Evolutionary conservation across 768 basidiomycete species (phyloP), one percentile per base, ranked within the genome.

Genomic region (Nidula microcarpa): DNA sequence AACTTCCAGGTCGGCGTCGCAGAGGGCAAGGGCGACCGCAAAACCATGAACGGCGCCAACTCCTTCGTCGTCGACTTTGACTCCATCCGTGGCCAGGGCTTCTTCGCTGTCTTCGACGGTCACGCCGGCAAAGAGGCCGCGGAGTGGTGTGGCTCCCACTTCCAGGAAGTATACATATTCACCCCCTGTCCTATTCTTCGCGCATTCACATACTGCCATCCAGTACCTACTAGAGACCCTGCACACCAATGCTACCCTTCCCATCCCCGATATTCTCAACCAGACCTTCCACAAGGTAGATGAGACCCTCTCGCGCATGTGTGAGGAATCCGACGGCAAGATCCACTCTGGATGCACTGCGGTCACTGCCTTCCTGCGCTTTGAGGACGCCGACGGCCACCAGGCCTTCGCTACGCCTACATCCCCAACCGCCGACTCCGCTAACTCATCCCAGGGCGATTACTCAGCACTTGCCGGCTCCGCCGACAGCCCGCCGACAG

Each of bases 51-150:
- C 70, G 97, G 98, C 67, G 85, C 93, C 6, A 94, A 98, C 68
- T 93, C 94, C 18, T 97, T 98, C 63, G 86, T 98, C 54, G 89
- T 95, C 56, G 95, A 98, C 66, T 99, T 91, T 67, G 94, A 85
- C 36, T 83, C 85, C 35, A 77, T 98, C 16, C 84, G 88, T 43
- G 97, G 97, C 0, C 97, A 99, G 67, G 97, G 95, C 6, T 98
- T 97, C 77, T 98, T 96, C 67, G 96, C 96, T 5, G 85, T 99
- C 44, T 99, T 98, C 62, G 97, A 99, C 62, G 97, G 97, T 2
- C 97, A 99, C 67, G 97, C 97, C 1, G 97, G 97, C 14, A 98
- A 96, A 68, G 92, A 98, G 62, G 95, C 96, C 34, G 97, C 97
- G 30, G 97, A 99, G 68, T 98, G 96, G 95, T 98, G 97, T 69